Evolutionary conservation across 805 yeast species (phyloP), one percentile per base, ranked within the genome.

Genomic region (Candida sonorensis): DNA sequence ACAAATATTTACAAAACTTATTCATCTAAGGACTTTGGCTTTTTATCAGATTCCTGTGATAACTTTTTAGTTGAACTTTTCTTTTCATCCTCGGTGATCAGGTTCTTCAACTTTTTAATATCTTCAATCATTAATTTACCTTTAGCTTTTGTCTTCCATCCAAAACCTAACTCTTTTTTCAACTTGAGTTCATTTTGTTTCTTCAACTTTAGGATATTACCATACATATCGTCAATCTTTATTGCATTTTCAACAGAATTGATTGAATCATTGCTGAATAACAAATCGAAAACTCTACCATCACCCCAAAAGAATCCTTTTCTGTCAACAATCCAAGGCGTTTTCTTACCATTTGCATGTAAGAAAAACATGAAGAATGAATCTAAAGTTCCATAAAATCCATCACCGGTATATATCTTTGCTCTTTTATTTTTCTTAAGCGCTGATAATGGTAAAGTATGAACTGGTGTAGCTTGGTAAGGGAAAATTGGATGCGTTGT

Each of bases 291-390:
- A 2, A 85, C 81, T 37, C 95, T 66, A 11, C 94, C 95, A 55
- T 85, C 94, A 21, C 92, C 88, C 94, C 94, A 85, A 61, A 82
- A 85, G 66, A 86, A 85, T 10, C 94, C 95, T 46, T 76, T 78
- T 43, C 95, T 66, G 51, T 85, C 95, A 13, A 83, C 81, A 12
- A 81, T 60, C 85, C 88, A 84, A 16, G 83, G 85, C 24, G 72
- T 63, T 36, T 62, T 58, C 25, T 50, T 56, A 14, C 70, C 69
- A 15, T 62, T 56, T 46, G 83, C 90, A 53, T 73, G 76, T 42
- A 85, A 55, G 29, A 81, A 71, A 50, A 83, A 80, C 66, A 81
- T 77, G 54, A 84, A 84, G 32, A 82, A 69, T 29, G 76, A 72
- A 55, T 82, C 87, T 17, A 82, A 69, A 1, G 94, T 83, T 0